Evolutionary conservation across 2,329 filamentous ascomycete species (phyloP).

Genomic region (Phialophora verrucosa): DNA sequence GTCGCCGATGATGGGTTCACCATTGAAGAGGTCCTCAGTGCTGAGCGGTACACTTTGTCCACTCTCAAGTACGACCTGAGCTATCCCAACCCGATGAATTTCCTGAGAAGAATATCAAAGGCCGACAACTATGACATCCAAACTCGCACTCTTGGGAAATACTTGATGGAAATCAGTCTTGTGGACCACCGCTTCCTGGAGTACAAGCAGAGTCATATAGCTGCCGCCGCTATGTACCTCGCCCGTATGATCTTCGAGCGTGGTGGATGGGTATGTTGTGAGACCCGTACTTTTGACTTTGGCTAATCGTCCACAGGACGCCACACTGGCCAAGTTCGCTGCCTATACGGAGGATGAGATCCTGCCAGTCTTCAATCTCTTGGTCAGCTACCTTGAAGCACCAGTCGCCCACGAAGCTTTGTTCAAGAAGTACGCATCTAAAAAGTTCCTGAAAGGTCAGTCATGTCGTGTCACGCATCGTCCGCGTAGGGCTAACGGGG

Average conservation of each 20-base stretch:
- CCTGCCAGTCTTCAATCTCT: conserved; percentile 85
- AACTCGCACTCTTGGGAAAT: conserved; percentile 95
- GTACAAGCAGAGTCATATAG: conserved; percentile 86
- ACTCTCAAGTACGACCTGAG: conserved; percentile 96
- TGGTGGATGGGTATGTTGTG: conserved; percentile 79
- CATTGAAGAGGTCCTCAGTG: conserved; percentile 92
- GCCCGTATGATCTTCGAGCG: conserved; percentile 87
- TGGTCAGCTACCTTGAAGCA: conserved; percentile 94
- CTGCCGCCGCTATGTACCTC: conserved; percentile 93
- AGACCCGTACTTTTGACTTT: neutral
- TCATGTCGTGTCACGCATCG: neutral
- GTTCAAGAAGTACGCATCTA: conserved; percentile 99
- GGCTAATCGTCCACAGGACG: conserved; percentile 63
- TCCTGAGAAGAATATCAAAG: conserved; percentile 96
- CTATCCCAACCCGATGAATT: conserved; percentile 99
- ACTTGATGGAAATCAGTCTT: conserved; percentile 94
- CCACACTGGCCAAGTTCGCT: conserved; percentile 85
- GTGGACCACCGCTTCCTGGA: conserved; percentile 93
- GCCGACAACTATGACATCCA: conserved; percentile 99
- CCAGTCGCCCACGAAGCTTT: conserved; percentile 95
- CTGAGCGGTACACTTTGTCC: conserved; percentile 91
- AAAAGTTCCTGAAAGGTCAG: conserved; percentile 98
- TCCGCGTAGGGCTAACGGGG: conserved; percentile 38
- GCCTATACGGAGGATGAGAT: conserved; percentile 94
- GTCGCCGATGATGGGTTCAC: conserved; percentile 96